Conservation (phyloP, 2,329 filamentous ascomycete species). For the Didymella lethalis region DNA sequence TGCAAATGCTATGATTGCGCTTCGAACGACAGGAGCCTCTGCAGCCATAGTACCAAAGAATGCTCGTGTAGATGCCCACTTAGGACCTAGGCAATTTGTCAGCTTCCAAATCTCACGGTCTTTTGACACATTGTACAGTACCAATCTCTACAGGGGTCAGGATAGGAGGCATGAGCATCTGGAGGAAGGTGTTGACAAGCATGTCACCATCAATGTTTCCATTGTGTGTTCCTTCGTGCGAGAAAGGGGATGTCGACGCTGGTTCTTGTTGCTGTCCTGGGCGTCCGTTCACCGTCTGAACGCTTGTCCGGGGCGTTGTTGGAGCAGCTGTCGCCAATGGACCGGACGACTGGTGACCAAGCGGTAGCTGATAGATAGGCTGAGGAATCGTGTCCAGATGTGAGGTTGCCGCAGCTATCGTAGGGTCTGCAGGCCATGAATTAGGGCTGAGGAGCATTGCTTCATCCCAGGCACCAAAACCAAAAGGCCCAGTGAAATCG, state of each 20-base stretch:
- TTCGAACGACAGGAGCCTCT: conserved; percentile 57
- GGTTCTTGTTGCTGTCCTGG: conserved; percentile 27
- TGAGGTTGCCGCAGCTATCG: conserved; percentile 19
- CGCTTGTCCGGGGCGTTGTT: conserved; percentile 19
- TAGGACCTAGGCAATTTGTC: conserved; percentile 42
- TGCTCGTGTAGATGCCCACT: conserved; percentile 60
- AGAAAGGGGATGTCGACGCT: conserved; percentile 42
- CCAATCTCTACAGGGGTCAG: conserved; percentile 63
- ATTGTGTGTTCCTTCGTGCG: conserved; percentile 33
- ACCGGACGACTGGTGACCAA: conserved; percentile 27
- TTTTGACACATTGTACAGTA: background rate
- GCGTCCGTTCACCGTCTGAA: conserved; percentile 29
- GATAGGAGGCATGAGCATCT: conserved; percentile 61
- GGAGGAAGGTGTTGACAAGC: conserved; percentile 60
- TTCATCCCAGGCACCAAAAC: conserved; percentile 42
- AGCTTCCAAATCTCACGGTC: background rate
- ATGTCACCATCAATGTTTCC: conserved; percentile 44
- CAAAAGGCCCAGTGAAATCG: conserved; percentile 40
- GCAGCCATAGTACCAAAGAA: conserved; percentile 59
- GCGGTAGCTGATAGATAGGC: conserved; percentile 31
- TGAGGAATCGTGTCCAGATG: conserved; percentile 31
- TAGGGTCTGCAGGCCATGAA: conserved; percentile 40
- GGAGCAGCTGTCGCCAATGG: conserved; percentile 19
- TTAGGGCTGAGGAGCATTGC: conserved; percentile 44
- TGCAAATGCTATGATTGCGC: conserved; percentile 62